These are phyloP conservation scores for Bathelium albidoporum DNA, from an alignment of 495 filamentous ascomycete genomes.

Conservation along the genomic window DNA sequence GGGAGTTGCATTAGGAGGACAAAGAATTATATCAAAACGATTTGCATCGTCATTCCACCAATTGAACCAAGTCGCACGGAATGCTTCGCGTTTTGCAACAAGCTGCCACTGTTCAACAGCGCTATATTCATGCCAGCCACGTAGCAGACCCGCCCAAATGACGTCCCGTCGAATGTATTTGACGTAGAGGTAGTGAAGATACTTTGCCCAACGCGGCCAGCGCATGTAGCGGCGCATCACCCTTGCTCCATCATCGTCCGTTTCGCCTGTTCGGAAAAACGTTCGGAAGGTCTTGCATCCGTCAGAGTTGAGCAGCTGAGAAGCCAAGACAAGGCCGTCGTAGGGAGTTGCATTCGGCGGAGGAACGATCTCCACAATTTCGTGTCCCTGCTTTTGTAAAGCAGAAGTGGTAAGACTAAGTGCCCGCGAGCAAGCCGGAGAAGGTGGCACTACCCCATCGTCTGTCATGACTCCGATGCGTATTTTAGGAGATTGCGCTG, in stretches of 20 bases:
- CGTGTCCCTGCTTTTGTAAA: conserved; percentile 60
- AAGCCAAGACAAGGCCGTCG: conserved; percentile 67
- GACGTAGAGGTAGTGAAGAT: conserved; percentile 79
- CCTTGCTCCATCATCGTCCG: conserved; percentile 65
- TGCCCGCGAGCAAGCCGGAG: conserved; percentile 73
- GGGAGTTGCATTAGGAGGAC: conserved; percentile 81
- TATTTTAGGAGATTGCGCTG: conserved; percentile 39
- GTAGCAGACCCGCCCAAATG: conserved; percentile 68
- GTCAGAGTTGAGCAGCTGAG: conserved; percentile 78
- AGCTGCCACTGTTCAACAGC: conserved; percentile 74
- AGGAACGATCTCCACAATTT: conserved; percentile 59
- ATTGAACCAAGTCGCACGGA: conserved; percentile 64
- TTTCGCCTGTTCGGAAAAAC: conserved; percentile 68
- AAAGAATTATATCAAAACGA: conserved; percentile 59
- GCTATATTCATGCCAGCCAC: conserved; percentile 57
- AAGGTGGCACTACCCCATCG: conserved; percentile 79
- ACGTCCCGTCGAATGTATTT: conserved; percentile 67
- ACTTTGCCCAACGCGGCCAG: conserved; percentile 68
- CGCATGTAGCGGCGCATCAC: conserved; percentile 62
- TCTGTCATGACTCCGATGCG: conserved; percentile 67
- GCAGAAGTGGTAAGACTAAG: conserved; percentile 58
- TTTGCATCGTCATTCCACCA: conserved; percentile 60
- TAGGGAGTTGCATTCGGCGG: conserved; percentile 46
- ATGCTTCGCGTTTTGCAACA: conserved; percentile 64
- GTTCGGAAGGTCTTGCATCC: conserved; percentile 73